Evolutionary conservation across 768 basidiomycete species (phyloP), one percentile per base, ranked within the genome.

Genomic region (Holtermannia corniformis): DNA sequence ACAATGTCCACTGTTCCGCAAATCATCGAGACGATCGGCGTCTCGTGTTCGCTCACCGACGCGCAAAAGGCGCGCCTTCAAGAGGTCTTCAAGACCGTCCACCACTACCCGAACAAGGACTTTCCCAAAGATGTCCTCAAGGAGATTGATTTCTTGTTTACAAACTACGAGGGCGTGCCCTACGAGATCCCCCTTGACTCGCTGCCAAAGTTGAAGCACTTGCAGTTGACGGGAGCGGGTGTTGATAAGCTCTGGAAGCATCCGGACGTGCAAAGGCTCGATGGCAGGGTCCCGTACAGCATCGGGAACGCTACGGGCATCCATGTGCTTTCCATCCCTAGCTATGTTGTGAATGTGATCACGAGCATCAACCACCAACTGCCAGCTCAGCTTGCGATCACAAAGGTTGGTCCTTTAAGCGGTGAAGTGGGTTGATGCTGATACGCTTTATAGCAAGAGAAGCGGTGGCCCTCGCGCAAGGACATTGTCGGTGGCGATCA

Each of bases 301-400:
- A 41, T 72, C 28, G 54, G 54, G 20, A 64, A 63, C n/a, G 67
- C 68, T 3, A 60, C 56, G 26, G 71, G 71, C 12, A 66, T 64
- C 16, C 71, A 72, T 57, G 68, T 65, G 2, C 42, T 65, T 12
- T 60, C 57, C 47, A 72, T 72, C 41, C 64, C 68, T 4, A 58
- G 58, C 14, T 72, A 63, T 46, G 61, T 62, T 11, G 58, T 70
- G 1, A 61, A 49, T 1, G 59, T 47, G 32, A 41, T 63, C 4
- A 59, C 70, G 28, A 45, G 28, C 10, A 23, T 72, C 11, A 62
- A 56, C 23, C 64, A 68, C 23, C 60, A 62, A 37, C 50, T 67
- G 21, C 61, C 58, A 2, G 50, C 45, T 23, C 60, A 63, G 58
- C 61, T 69, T 22, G 21, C 52, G 10, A 51, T 58, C 24, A 58